These are phyloP conservation scores for Ganoderma sinense DNA, from an alignment of 1,284 basidiomycete species.

Conservation along the genomic window DNA sequence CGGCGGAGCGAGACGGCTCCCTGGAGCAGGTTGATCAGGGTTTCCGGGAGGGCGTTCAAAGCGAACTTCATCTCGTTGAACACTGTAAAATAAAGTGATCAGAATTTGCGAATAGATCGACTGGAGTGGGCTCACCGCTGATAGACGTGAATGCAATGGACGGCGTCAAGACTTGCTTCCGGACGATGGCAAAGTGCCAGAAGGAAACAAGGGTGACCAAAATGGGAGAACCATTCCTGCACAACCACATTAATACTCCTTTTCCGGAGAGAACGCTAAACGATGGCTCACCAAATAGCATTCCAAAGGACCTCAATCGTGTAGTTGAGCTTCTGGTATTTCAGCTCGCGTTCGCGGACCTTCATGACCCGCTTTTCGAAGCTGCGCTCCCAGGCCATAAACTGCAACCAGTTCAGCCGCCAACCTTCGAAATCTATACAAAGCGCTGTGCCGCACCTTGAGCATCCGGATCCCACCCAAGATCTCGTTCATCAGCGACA, in stretches of 20 bases:
- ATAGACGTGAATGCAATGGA: slow-evolving; percentile 85
- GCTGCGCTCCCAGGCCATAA: slow-evolving; percentile 95
- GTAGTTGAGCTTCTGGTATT: slow-evolving; percentile 87
- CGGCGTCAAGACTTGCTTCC: slow-evolving; percentile 77
- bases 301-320: slow-evolving; percentile 85
- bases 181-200: slow-evolving; percentile 83
- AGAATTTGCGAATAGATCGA: too few species aligned
- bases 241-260: not conserved
- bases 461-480: slow-evolving; percentile 7
- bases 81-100: too few species aligned
- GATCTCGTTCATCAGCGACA: slow-evolving; percentile 92
- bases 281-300: slow-evolving; percentile 70
- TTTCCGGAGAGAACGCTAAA: not conserved
- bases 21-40: slow-evolving; percentile 88
- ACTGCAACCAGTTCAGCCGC: slow-evolving; percentile 57
- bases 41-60: slow-evolving; percentile 88
- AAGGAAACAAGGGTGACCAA: slow-evolving; percentile 81
- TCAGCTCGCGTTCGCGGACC: slow-evolving; percentile 82
- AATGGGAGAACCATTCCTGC: slow-evolving; percentile 77
- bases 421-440: too few species aligned
- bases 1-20: slow-evolving; percentile 87
- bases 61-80: slow-evolving; percentile 90
- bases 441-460: slow-evolving; percentile 51
- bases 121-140: slow-evolving; percentile 4
- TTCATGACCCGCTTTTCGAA: slow-evolving; percentile 83